phyloP scores from a whole-genome alignment of 179 eudicot species.

The Spergularia azorica region DNA sequence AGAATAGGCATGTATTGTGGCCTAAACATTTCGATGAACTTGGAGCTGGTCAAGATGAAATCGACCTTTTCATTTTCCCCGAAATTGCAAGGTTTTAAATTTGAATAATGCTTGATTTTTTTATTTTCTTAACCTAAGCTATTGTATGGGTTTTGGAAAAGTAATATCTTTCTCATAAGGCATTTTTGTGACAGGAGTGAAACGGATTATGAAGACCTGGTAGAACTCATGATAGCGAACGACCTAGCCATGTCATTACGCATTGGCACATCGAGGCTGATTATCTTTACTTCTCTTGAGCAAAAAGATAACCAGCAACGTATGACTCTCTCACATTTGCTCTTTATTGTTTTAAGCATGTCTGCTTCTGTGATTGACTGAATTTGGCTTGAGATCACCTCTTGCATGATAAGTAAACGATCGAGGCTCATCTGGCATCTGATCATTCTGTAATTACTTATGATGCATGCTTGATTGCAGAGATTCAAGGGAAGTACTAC shows the following conservation, averaged over 20 bases:
- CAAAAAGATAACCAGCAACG: conserved; percentile 4
- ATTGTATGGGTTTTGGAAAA: background rate
- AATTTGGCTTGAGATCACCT: background rate
- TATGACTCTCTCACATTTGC: background rate
- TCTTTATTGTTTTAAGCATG: background rate
- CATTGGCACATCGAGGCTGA: conserved; percentile 8
- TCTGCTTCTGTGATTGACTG: too few relatives aligned
- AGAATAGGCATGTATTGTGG: conserved; percentile 12
- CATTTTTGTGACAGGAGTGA: conserved; percentile 15
- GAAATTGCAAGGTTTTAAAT: conserved; percentile 10
- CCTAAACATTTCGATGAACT: conserved; percentile 26
- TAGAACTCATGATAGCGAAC: conserved; percentile 25
- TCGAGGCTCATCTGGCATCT: background rate
- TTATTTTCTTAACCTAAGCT: background rate
- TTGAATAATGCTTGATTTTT: background rate
- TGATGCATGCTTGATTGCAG: conserved; percentile 6
- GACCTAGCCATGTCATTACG: conserved; percentile 27
- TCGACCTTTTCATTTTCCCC: conserved; percentile 24
- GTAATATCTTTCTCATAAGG: background rate
- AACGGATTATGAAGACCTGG: conserved; percentile 16
- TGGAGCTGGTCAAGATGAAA: conserved; percentile 10
- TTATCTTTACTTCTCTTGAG: conserved; percentile 24
- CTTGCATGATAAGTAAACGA: background rate
- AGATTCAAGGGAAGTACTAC: conserved; percentile 25
- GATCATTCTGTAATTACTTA: background rate